These are phyloP conservation scores for Alternaria novae-zelandiae DNA, from an alignment of 2,329 filamentous ascomycete genomes.

Conservation along the genomic window DNA sequence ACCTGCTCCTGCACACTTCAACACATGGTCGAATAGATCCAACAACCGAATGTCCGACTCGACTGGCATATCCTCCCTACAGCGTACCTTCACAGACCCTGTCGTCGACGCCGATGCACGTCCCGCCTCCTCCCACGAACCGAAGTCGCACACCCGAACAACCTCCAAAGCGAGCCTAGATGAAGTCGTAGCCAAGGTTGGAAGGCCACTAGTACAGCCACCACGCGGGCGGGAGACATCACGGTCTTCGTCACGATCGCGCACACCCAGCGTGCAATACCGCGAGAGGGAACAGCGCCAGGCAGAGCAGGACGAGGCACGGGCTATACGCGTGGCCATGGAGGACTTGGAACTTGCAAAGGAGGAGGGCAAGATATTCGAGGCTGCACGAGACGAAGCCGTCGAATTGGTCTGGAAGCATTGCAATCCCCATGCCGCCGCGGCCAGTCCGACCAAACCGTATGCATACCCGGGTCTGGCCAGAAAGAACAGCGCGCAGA, in stretches of 20 bases:
- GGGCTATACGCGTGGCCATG: conserved; percentile 73
- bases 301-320: conserved; percentile 81
- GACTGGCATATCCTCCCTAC: conserved; percentile 34
- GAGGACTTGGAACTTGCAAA: conserved; percentile 74
- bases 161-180: conserved; percentile 40
- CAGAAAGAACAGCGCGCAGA: conserved; percentile 73
- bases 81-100: conserved; percentile 34
- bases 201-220: conserved; percentile 44
- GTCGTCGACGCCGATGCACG: conserved; percentile 27
- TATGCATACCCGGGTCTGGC: conserved; percentile 65
- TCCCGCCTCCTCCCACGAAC: conserved; percentile 25
- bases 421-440: conserved; percentile 71
- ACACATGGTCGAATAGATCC: conserved; percentile 44
- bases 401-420: conserved; percentile 81
- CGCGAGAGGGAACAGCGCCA: conserved; percentile 76
- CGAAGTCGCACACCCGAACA: conserved; percentile 38
- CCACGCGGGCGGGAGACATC: conserved; percentile 50
- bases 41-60: conserved; percentile 30
- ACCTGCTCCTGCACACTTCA: conserved; percentile 63
- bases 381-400: conserved; percentile 76
- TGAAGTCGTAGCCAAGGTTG: conserved; percentile 30
- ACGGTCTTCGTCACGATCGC: conserved; percentile 46
- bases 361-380: conserved; percentile 65
- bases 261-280: conserved; percentile 69
- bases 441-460: conserved; percentile 58